Evolutionary conservation across 2,329 filamentous ascomycete genomes (phyloP), one percentile per base, ranked within the genome.

Genomic region (Thermomyces lanuginosus): DNA sequence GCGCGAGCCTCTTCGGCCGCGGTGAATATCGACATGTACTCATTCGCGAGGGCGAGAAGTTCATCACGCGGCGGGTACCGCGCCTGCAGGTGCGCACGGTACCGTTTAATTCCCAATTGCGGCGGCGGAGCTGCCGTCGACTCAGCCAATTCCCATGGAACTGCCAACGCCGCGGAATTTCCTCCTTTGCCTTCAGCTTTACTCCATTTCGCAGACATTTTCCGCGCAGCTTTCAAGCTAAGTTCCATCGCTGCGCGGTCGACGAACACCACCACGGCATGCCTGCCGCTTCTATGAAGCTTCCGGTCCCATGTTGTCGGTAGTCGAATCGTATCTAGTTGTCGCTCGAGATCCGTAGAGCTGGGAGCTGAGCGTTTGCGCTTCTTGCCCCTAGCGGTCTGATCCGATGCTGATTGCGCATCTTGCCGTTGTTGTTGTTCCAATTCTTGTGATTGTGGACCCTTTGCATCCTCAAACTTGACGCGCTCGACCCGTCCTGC

Each of bases 21-120:
- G 14, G 54, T 50, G 58, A 83, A 95, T n/a, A 72, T 63, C 12
- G 69, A 66, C 65, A 95, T 92, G 60, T 83, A 95, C 18, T 74
- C 71, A 45, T 93, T 83, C 13, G 92, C 76, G 3, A 72, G 67
- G 20, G 63, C 57, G 44, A 91, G 73, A n/a, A 92, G 63, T 11
- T 62, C 56, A 8, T 60, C 54, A 21, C 68, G 69, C 31, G 75
- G 61, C 0, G 84, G 81, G 44, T 79, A 89, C 6, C 67, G 67
- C 7, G 86, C 60, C 21, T 64, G 62, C 37, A 80, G 68, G 52
- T 92, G 83, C 3, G 48, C 77, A 69, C 39, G 61, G 51, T 70
- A 57, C 21, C 48, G 42, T 15, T 41, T 31, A 9, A 49, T 16
- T 0, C 76, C 78, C 5, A 84, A 54, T 0, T 56, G 38, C 0